These are phyloP conservation scores for Aspergillus haitiensis DNA, from an alignment of 495 filamentous ascomycete species.

Conservation along the genomic window DNA sequence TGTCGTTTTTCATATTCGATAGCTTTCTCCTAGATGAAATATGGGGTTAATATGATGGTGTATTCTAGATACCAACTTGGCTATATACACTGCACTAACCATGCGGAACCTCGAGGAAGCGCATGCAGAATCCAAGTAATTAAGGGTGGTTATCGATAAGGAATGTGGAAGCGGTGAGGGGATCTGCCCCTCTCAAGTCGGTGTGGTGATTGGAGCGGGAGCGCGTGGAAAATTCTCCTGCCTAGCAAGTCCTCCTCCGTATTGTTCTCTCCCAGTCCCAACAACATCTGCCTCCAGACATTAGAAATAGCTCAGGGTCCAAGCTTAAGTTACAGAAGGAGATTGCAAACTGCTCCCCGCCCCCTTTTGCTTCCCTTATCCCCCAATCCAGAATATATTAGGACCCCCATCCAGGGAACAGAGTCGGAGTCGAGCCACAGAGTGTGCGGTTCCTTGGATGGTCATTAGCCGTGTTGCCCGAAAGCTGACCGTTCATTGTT, in stretches of 20 bases:
- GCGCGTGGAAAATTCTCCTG: conserved; percentile 30
- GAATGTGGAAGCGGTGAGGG: conserved; percentile 19
- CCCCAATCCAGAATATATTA: neutral
- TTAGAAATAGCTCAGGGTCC: conserved; percentile 6
- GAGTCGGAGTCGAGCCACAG: conserved; percentile 10
- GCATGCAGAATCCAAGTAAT: too few relatives aligned
- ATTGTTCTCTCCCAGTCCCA: conserved; percentile 10
- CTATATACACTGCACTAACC: too few relatives aligned
- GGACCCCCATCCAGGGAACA: neutral
- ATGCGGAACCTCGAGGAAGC: too few relatives aligned
- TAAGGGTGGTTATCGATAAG: conserved; percentile 21
- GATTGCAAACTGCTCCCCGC: conserved; percentile 5
- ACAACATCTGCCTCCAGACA: conserved; percentile 9
- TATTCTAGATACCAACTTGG: too few relatives aligned
- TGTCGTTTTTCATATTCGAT: neutral
- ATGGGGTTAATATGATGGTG: too few relatives aligned
- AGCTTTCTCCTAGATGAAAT: too few relatives aligned
- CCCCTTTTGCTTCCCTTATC: neutral
- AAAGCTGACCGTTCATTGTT: conserved; percentile 12
- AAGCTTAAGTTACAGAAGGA: conserved; percentile 6
- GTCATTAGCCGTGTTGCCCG: conserved; percentile 12
- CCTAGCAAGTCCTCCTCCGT: conserved; percentile 10
- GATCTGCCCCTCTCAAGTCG: conserved; percentile 20
- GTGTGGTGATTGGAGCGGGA: conserved; percentile 29
- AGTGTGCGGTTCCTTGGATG: conserved; percentile 6